These are phyloP conservation scores for Hortaea werneckii DNA, from an alignment of 2,329 filamentous ascomycete species.

Conservation along the genomic window DNA sequence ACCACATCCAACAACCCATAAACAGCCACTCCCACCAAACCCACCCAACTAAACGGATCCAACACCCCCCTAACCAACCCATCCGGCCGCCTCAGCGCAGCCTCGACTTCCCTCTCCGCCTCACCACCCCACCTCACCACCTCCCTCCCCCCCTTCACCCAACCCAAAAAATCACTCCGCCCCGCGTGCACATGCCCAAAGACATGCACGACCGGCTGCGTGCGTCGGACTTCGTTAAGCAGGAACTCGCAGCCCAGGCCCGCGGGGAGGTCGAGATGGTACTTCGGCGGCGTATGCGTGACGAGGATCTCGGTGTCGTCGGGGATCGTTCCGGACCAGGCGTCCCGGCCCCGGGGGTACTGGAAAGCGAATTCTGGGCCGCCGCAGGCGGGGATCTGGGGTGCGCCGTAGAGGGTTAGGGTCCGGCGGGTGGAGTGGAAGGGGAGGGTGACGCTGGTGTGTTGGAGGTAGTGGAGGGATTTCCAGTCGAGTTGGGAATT, in stretches of 20 bases:
- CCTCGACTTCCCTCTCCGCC: slow-evolving; percentile 61
- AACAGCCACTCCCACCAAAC: slow-evolving; percentile 40
- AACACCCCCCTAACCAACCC: slow-evolving; percentile 29
- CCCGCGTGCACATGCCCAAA: slow-evolving; percentile 80
- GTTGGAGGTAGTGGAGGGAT: slow-evolving; percentile 65
- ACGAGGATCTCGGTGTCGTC: slow-evolving; percentile 65
- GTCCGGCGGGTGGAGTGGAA: slow-evolving; percentile 43
- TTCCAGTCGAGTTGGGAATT: slow-evolving; percentile 53
- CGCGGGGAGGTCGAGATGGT: slow-evolving; percentile 55
- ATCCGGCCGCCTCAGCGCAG: slow-evolving; percentile 37
- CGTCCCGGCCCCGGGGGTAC: slow-evolving; percentile 54
- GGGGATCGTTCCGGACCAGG: slow-evolving; percentile 64
- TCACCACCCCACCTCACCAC: slow-evolving; percentile 60
- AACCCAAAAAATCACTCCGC: slow-evolving; percentile 15
- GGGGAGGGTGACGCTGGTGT: slow-evolving; percentile 52
- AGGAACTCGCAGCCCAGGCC: slow-evolving; percentile 59
- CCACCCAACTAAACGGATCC: slow-evolving; percentile 34
- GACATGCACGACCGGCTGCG: slow-evolving; percentile 65
- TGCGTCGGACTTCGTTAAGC: slow-evolving; percentile 61
- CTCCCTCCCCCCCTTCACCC: slow-evolving; percentile 49
- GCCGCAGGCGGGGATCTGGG: slow-evolving; percentile 70
- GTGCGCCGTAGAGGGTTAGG: slow-evolving; percentile 68
- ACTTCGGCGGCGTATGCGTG: slow-evolving; percentile 69
- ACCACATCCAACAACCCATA: slow-evolving; percentile 47
- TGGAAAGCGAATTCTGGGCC: slow-evolving; percentile 66